These are phyloP conservation scores for Nemania sp. DNA, from an alignment of 2,329 filamentous ascomycete species.

Conservation along the genomic window DNA sequence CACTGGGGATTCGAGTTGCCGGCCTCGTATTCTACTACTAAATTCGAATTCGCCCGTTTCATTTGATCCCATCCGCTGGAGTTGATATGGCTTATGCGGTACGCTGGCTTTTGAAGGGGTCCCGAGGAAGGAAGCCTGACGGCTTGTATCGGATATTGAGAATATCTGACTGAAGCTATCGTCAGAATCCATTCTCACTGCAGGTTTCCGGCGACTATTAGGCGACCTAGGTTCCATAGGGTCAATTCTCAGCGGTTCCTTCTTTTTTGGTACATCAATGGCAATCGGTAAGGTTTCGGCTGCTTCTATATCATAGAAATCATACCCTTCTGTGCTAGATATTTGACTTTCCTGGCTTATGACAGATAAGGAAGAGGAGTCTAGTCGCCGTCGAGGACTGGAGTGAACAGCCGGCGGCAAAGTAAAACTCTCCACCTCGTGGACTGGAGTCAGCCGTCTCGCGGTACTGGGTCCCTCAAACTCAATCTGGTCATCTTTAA, in stretches of 20 bases:
- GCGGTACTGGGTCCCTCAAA: conserved; percentile 50
- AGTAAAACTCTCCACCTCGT: conserved; percentile 63
- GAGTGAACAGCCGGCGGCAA: conserved; percentile 62
- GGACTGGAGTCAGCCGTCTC: conserved; percentile 60
- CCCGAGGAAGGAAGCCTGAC: conserved; percentile 54
- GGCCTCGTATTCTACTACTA: conserved; percentile 60
- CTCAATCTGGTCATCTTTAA: conserved; percentile 53
- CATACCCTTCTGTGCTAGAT: conserved; percentile 72
- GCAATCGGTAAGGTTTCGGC: conserved; percentile 57
- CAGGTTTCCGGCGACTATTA: conserved; percentile 47
- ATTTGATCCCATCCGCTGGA: conserved; percentile 29
- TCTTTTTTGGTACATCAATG: conserved; percentile 64
- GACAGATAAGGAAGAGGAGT: conserved; percentile 65
- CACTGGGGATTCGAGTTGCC: conserved; percentile 51
- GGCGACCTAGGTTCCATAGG: conserved; percentile 52
- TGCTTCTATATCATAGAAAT: conserved; percentile 73
- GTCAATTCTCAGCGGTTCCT: conserved; percentile 54
- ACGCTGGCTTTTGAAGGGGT: conserved; percentile 52
- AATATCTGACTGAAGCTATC: conserved; percentile 71
- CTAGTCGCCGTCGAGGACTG: conserved; percentile 59
- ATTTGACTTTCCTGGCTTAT: conserved; percentile 63
- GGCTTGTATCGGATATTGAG: conserved; percentile 65
- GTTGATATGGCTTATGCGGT: conserved; percentile 26
- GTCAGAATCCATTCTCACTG: conserved; percentile 65
- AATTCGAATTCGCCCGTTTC: conserved; percentile 55